Conservation (phyloP, 2,329 filamentous ascomycete species). For the Sporothrix sp. region DNA sequence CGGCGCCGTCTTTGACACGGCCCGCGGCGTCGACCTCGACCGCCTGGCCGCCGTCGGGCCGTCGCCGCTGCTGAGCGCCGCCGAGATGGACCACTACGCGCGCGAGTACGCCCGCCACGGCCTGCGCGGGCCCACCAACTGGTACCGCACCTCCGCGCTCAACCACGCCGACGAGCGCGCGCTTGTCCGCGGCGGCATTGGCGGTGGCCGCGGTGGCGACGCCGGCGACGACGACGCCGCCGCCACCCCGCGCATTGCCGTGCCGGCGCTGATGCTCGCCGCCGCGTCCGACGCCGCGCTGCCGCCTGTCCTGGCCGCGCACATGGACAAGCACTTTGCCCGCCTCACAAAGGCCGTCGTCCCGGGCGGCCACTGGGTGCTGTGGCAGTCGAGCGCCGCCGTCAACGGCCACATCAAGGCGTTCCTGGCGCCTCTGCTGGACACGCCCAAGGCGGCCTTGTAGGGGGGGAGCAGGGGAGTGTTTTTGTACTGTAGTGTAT, state of each 20-base stretch:
- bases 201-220: too few relatives aligned
- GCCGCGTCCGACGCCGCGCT: conserved; percentile 64
- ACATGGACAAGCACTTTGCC: conserved; percentile 61
- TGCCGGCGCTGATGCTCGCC: conserved; percentile 65
- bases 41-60: conserved; percentile 47
- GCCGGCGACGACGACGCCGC: conserved; percentile 33
- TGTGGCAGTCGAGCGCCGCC: conserved; percentile 61
- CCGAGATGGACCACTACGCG: conserved; percentile 70
- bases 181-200: too few relatives aligned
- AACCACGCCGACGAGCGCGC: conserved; percentile 68
- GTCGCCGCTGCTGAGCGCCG: conserved; percentile 50
- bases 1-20: conserved; percentile 39
- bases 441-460: conserved; percentile 24
- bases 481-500: neutral
- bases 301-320: conserved; percentile 57
- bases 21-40: conserved; percentile 55
- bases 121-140: conserved; percentile 72
- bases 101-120: conserved; percentile 61
- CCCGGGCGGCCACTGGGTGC: conserved; percentile 67
- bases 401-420: conserved; percentile 59
- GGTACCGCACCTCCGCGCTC: conserved; percentile 67
- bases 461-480: conserved; percentile 17
- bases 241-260: conserved; percentile 43
- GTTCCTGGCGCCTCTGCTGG: conserved; percentile 52
- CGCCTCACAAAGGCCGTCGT: conserved; percentile 58